Conservation (phyloP, 345 rosid genomes). For the Arabidopsis arenosa region DNA sequence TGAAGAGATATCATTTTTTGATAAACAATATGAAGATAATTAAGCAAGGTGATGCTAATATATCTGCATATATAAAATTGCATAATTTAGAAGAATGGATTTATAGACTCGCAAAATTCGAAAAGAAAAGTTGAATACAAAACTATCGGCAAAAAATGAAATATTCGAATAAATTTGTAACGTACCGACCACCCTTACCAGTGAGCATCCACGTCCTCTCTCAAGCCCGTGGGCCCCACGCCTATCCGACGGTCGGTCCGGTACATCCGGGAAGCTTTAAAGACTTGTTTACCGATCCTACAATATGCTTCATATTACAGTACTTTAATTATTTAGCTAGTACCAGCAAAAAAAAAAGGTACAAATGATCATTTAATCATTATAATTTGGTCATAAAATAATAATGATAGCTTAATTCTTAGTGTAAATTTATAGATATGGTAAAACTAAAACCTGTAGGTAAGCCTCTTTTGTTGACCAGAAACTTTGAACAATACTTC, state of each 20-base stretch:
- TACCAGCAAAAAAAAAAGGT: not conserved
- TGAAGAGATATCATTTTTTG: not conserved
- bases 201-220: too few relatives aligned
- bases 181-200: too few relatives aligned
- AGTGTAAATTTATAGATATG: constrained; percentile 9
- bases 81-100: not conserved
- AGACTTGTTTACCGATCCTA: too few relatives aligned
- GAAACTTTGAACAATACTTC: constrained; percentile 7
- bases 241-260: too few relatives aligned
- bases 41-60: not conserved
- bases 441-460: constrained; percentile 8
- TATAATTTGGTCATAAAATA: not conserved
- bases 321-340: not conserved
- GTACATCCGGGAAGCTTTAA: too few relatives aligned
- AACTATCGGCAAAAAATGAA: too few relatives aligned
- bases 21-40: not conserved
- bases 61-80: not conserved
- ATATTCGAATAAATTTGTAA: too few relatives aligned
- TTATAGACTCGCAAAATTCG: not conserved
- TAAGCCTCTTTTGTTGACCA: constrained; percentile 36
- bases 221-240: too few relatives aligned
- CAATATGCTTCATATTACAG: not conserved
- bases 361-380: not conserved
- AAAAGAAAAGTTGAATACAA: not conserved
- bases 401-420: not conserved